These are phyloP conservation scores for Aspergillus cristatus DNA, from an alignment of 495 filamentous ascomycete genomes.

Conservation along the genomic window DNA sequence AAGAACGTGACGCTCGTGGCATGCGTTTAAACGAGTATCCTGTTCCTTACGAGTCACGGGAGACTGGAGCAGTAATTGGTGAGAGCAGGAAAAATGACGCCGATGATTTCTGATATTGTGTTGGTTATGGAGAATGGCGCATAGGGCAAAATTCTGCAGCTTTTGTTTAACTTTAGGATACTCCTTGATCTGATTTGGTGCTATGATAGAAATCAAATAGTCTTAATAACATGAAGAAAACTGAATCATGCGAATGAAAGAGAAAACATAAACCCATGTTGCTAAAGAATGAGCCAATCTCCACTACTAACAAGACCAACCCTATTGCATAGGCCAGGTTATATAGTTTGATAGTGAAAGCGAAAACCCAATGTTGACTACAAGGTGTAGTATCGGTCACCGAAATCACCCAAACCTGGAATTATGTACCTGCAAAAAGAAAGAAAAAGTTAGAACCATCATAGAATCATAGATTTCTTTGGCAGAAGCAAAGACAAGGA, in stretches of 20 bases:
- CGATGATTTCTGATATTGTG: slow-evolving; percentile 23
- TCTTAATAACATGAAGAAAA: too few species aligned
- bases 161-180: too few species aligned
- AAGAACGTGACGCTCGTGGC: slow-evolving; percentile 30
- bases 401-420: slow-evolving; percentile 92
- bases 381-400: slow-evolving; percentile 92
- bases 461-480: slow-evolving; percentile 9
- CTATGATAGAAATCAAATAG: too few species aligned
- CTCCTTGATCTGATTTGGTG: too few species aligned
- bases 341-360: too few species aligned
- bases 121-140: slow-evolving; percentile 12
- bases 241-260: too few species aligned
- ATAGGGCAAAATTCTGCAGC: slow-evolving; percentile 11
- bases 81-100: slow-evolving; percentile 13
- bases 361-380: slow-evolving; percentile 36
- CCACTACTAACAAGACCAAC: too few species aligned
- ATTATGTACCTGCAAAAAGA: slow-evolving; percentile 75
- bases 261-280: too few species aligned
- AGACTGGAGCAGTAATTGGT: slow-evolving; percentile 6
- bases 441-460: slow-evolving; percentile 4
- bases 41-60: slow-evolving; percentile 11
- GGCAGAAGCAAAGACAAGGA: neutral
- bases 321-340: too few species aligned
- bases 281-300: too few species aligned
- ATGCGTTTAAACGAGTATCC: slow-evolving; percentile 11